Evolutionary conservation across 768 basidiomycete genomes (phyloP).

Genomic region (Boletus subparvulus): DNA sequence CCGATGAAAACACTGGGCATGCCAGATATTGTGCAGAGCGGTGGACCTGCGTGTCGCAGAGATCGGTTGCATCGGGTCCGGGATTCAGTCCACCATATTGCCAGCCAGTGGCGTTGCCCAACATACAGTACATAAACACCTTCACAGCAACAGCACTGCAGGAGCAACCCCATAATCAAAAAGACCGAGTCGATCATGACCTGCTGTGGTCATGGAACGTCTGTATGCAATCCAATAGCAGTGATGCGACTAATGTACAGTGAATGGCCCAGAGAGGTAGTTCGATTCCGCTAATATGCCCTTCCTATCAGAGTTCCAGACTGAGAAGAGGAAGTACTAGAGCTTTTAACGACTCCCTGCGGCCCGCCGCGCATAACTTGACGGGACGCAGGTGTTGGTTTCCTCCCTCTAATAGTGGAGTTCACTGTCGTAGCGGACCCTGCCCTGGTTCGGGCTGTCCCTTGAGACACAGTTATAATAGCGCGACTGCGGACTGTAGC

Average conservation of each 20-base stretch:
- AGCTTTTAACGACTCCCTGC: constrained; percentile 19
- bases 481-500: constrained; percentile 9
- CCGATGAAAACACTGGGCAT: neutral
- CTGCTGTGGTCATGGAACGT: neutral
- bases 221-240: constrained; percentile 8
- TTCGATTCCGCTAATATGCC: constrained; percentile 10
- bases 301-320: constrained; percentile 24
- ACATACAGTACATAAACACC: too few relatives aligned
- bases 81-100: neutral
- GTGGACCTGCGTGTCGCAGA: neutral
- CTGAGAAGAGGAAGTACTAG: constrained; percentile 28
- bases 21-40: neutral
- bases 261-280: constrained; percentile 2
- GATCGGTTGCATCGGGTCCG: neutral
- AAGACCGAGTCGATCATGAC: neutral
- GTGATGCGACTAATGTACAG: constrained; percentile 26
- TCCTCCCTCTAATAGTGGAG: constrained; percentile 16
- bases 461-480: constrained; percentile 10
- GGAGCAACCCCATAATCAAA: neutral
- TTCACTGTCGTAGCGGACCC: constrained; percentile 10
- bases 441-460: constrained; percentile 6
- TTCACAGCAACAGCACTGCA: too few relatives aligned
- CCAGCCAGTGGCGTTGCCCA: neutral
- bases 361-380: constrained; percentile 9
- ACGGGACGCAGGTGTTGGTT: constrained; percentile 3